Percentiles rank a stretch among this genome's conserved stretches.
Conservation (phyloP, 1,284 basidiomycete genomes). For the Termitomyces sp. region DNA sequence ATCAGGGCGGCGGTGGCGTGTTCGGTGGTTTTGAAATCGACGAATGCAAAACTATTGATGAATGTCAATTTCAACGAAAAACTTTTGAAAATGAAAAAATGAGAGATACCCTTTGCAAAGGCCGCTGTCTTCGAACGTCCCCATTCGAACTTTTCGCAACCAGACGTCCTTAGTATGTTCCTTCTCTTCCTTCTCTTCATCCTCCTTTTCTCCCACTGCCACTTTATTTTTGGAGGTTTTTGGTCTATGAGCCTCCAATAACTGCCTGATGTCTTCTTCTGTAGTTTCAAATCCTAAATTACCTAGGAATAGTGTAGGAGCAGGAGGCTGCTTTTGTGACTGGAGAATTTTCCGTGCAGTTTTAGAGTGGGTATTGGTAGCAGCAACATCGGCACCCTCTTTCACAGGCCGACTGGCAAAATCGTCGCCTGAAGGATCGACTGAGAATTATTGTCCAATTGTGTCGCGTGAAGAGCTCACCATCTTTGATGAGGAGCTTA, state of each 20-base stretch:
- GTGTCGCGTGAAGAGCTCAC: slow-evolving; percentile 33
- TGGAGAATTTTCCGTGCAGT: slow-evolving; percentile 79
- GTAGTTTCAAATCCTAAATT: slow-evolving; percentile 87
- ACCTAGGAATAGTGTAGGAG: slow-evolving; percentile 82
- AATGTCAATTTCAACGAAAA: not conserved
- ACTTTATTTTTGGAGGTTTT: slow-evolving; percentile 21
- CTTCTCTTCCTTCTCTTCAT: slow-evolving; percentile 24
- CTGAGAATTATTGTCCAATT: slow-evolving; percentile 17
- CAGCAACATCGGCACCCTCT: slow-evolving; percentile 24
- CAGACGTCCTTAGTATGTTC: slow-evolving; percentile 45
- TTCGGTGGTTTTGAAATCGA: slow-evolving; percentile 81
- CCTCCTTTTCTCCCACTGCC: slow-evolving; percentile 19
- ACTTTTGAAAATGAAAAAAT: not conserved
- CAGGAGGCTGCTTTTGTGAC: slow-evolving; percentile 80
- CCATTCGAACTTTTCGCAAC: slow-evolving; percentile 87
- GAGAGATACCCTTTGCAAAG: slow-evolving; percentile 85
- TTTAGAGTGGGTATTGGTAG: slow-evolving; percentile 50
- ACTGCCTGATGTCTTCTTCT: slow-evolving; percentile 65
- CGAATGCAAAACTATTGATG: slow-evolving; percentile 78
- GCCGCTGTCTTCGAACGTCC: slow-evolving; percentile 93
- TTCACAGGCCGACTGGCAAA: slow-evolving; percentile 61
- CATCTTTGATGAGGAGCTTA: slow-evolving; percentile 90
- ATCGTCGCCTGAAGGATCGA: slow-evolving; percentile 52
- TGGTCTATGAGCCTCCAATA: slow-evolving; percentile 63
- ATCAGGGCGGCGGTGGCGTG: slow-evolving; percentile 80